Percentiles rank a stretch among this genome's conserved stretches.
Evolutionary conservation across 2,329 filamentous ascomycete species (phyloP).

Genomic region (Colletotrichum trifolii): DNA sequence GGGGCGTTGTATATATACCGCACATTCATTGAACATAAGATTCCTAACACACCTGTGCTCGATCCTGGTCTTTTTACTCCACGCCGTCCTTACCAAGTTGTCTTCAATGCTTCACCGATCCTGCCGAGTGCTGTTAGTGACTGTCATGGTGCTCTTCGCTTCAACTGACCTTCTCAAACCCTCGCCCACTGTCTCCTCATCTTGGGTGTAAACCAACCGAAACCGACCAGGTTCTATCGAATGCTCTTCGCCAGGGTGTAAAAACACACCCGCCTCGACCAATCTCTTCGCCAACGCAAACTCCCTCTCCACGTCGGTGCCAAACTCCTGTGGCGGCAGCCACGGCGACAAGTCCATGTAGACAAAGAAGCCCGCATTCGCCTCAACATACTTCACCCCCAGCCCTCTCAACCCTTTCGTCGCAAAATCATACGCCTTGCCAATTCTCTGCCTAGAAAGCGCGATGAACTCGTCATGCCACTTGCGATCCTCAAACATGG

Average conservation of each 20-base stretch:
- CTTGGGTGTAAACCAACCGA: constrained; percentile 62
- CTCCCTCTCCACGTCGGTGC: constrained; percentile 50
- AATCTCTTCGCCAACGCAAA: constrained; percentile 57
- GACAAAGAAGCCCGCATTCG: constrained; percentile 69
- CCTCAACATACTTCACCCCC: constrained; percentile 57
- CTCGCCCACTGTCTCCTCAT: constrained; percentile 47
- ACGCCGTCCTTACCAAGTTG: too few species aligned
- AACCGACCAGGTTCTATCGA: constrained; percentile 62
- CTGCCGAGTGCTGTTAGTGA: neutral
- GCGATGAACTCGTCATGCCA: constrained; percentile 59
- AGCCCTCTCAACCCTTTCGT: constrained; percentile 50
- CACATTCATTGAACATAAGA: constrained; percentile 25
- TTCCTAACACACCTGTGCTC: neutral
- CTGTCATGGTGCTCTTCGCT: neutral
- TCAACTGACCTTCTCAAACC: constrained; percentile 48
- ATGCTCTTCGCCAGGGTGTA: constrained; percentile 61
- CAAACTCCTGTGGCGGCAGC: constrained; percentile 44
- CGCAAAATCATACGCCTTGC: constrained; percentile 52
- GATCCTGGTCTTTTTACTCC: neutral
- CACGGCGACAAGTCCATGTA: constrained; percentile 62
- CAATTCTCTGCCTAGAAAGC: constrained; percentile 51
- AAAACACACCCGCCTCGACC: constrained; percentile 58
- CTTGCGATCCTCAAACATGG: constrained; percentile 57
- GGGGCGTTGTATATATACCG: constrained; percentile 18
- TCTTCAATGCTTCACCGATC: too few species aligned